These are phyloP conservation scores for Acer campestre DNA, from an alignment of 345 rosid species.

Conservation along the genomic window DNA sequence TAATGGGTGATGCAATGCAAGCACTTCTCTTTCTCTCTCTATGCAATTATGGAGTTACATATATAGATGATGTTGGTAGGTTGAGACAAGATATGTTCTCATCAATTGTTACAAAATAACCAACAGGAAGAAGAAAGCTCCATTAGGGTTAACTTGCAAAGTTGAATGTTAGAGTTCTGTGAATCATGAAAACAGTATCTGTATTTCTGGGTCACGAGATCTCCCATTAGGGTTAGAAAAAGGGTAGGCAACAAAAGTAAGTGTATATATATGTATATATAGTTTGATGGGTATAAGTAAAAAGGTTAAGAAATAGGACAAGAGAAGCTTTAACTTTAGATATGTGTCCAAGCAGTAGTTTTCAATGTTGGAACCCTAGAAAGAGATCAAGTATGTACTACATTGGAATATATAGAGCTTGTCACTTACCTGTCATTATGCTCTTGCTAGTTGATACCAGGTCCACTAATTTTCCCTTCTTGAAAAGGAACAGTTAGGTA, in stretches of 20 bases:
- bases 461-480: conserved; percentile 9
- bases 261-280: no score
- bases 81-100: conserved; percentile 13
- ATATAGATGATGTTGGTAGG: not conserved
- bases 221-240: not conserved
- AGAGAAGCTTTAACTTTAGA: conserved; percentile 25
- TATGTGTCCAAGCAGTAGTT: conserved; percentile 14
- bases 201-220: not conserved
- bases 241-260: conserved; percentile 1
- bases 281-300: conserved; percentile 6
- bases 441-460: not conserved
- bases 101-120: not conserved
- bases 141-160: not conserved
- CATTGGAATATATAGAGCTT: conserved; percentile 29
- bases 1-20: not conserved
- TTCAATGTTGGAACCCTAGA: conserved; percentile 17
- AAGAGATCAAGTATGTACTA: conserved; percentile 10
- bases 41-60: conserved; percentile 2
- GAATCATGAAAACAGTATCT: no score
- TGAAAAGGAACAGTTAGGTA: conserved; percentile 17
- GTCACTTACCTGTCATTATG: conserved; percentile 17
- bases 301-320: conserved; percentile 8
- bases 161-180: not conserved
- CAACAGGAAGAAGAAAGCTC: conserved; percentile 1
- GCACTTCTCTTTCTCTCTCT: not conserved